Evolutionary conservation across 805 yeast species (phyloP).

Genomic region (Yarrowia yakushimensis): DNA sequence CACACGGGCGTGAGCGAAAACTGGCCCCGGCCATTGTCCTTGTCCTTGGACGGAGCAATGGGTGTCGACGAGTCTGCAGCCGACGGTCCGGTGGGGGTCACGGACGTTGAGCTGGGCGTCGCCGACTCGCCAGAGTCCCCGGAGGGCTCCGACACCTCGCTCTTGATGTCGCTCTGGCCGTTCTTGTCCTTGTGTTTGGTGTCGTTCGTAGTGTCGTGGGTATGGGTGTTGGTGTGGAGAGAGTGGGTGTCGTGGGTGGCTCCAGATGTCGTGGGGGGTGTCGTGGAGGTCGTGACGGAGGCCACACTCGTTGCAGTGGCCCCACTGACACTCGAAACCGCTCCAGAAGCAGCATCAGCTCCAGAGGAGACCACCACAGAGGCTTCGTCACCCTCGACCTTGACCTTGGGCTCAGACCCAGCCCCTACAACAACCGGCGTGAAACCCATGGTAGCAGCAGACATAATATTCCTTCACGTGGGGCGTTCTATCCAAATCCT

Average conservation of each 20-base stretch:
- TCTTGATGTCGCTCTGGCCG: neutral
- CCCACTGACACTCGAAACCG: too few relatives aligned
- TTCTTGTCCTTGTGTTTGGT: neutral
- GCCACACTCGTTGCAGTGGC: neutral
- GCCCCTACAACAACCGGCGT: conserved; percentile 12
- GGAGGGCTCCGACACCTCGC: neutral
- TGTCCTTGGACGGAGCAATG: conserved; percentile 1
- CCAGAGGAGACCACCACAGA: neutral
- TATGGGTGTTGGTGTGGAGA: neutral
- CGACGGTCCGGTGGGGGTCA: neutral
- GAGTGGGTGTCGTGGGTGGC: neutral
- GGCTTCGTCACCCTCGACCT: neutral
- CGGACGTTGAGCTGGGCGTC: neutral
- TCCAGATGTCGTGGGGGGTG: neutral
- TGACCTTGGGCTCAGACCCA: neutral
- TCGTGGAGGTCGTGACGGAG: neutral
- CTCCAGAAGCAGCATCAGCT: too few relatives aligned
- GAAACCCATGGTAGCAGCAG: conserved; percentile 20
- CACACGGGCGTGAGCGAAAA: conserved; percentile 41
- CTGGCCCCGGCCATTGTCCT: conserved; percentile 10
- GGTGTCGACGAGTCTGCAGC: neutral
- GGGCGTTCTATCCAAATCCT: neutral
- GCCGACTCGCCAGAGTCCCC: neutral
- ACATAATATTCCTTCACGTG: neutral
- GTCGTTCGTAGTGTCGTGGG: neutral